Evolutionary conservation across 495 filamentous ascomycete genomes (phyloP), one percentile per base, ranked within the genome.

Genomic region (Acidomyces sp.): DNA sequence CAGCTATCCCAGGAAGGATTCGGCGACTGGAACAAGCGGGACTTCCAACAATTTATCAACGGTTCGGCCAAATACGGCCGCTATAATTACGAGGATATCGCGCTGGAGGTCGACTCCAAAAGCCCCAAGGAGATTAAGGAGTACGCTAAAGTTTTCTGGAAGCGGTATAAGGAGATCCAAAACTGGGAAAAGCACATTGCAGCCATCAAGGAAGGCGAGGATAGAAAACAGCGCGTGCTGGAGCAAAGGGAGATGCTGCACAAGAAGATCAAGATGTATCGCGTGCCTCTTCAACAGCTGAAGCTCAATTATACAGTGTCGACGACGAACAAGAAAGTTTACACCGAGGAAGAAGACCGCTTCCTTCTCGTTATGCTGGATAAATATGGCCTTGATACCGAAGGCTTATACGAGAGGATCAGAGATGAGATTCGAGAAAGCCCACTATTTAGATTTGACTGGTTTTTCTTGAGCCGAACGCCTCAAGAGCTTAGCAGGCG

Each of bases 291-390:
- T 3, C 87, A 96, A 61, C 92, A 99, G 60, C 72, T 99, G 41
- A 93, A 93, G 68, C 84, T 99, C 64, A 94, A 90, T 63, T 99
- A 99, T 60, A 90, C 85, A 0, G 90, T 99, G 16, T 93, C 85
- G 2, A 99, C 92, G 2, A 99, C 92, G 34, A 99, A 99, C 66
- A 99, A 99, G 69, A 96, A 96, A 65, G 85, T 96, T 4, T 99
- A 99, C 55, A 95, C 90, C 0, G 92, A 96, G 55, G 92, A 99
- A 55, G 92, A 99, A 61, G 92, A 99, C 54, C 76, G 92, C 9
- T 99, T 99, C 63, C 66, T 99, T 35, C 68, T 99, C 21, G 87
- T 96, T 26, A 81, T 93, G 64, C 62, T 99, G 2, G 85, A 99
- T 58, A 78, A 77, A 59, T 82, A 80, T 52, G 92, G 92, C 15